Conservation (phyloP, 495 filamentous ascomycete genomes). For the Hyaloscypha bicolor region DNA sequence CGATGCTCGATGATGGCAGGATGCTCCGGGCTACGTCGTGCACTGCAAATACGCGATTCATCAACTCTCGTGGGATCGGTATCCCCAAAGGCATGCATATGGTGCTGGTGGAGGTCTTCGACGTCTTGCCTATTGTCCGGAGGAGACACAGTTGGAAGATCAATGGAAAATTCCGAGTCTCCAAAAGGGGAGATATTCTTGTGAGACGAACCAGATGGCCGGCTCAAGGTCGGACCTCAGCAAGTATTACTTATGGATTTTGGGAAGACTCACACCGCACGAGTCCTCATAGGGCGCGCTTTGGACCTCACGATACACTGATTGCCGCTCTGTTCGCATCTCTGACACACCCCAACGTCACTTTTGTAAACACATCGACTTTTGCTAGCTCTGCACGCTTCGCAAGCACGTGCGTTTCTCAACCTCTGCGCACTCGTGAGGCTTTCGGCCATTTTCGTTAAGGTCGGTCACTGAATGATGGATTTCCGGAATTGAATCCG, state of each 20-base stretch:
- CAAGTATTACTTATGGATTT: not conserved
- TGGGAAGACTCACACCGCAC: conserved; percentile 12
- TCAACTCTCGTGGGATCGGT: not conserved
- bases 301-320: conserved; percentile 29
- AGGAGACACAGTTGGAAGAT: conserved; percentile 24
- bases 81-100: conserved; percentile 24
- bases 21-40: not conserved
- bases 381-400: conserved; percentile 30
- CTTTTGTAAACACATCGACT: conserved; percentile 29
- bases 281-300: conserved; percentile 28
- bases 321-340: conserved; percentile 25
- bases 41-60: not conserved
- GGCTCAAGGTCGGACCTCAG: conserved; percentile 5
- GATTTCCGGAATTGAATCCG: not conserved
- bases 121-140: conserved; percentile 17
- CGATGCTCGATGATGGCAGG: conserved; percentile 2
- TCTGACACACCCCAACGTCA: conserved; percentile 23
- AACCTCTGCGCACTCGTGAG: not conserved
- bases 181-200: conserved; percentile 8
- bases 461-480: not conserved
- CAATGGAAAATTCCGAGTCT: conserved; percentile 22
- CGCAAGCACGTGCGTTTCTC: conserved; percentile 32
- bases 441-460: not conserved
- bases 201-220: not conserved
- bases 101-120: conserved; percentile 21